Conservation (phyloP, 495 filamentous ascomycete species). For the Chaetomium cochliodes region DNA sequence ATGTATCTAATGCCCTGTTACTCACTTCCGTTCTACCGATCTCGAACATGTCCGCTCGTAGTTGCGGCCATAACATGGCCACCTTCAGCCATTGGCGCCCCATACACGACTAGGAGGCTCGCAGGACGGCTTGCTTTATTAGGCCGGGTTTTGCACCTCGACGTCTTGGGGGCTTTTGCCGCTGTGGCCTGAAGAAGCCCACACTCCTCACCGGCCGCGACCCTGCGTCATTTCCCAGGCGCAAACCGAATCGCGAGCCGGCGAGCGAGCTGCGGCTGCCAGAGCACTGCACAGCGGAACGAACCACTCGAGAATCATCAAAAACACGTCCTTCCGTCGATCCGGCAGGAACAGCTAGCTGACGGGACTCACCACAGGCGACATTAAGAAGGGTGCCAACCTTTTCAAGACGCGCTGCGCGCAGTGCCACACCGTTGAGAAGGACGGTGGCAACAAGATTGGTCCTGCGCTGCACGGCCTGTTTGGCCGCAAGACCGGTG, state of each 20-base stretch:
- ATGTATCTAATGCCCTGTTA: slow-evolving; percentile 30
- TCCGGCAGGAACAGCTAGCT: slow-evolving; percentile 30
- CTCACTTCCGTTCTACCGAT: slow-evolving; percentile 11
- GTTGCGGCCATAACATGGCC: not conserved
- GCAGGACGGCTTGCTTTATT: not conserved
- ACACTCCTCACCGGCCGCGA: not conserved
- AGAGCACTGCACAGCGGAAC: slow-evolving; percentile 10
- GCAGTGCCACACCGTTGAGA: slow-evolving; percentile 95
- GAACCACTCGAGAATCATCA: not conserved
- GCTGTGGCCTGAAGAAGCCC: not conserved
- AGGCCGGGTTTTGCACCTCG: not conserved
- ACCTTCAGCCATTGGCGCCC: slow-evolving; percentile 23
- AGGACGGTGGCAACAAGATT: slow-evolving; percentile 89
- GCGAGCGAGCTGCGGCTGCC: not conserved
- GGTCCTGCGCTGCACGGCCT: slow-evolving; percentile 96
- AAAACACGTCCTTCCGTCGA: not conserved
- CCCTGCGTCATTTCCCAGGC: slow-evolving; percentile 42
- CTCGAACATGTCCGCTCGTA: not conserved
- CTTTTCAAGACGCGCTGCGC: slow-evolving; percentile 99
- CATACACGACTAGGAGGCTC: not conserved
- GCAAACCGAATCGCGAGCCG: slow-evolving; percentile 13
- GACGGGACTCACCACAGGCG: slow-evolving; percentile 60
- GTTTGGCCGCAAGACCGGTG: slow-evolving; percentile 92
- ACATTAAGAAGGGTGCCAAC: slow-evolving; percentile 94
- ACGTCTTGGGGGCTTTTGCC: slow-evolving; percentile 7